Base-by-base conservation (phyloP, 768 basidiomycete genomes). In the Trametes cingulata region DNA sequence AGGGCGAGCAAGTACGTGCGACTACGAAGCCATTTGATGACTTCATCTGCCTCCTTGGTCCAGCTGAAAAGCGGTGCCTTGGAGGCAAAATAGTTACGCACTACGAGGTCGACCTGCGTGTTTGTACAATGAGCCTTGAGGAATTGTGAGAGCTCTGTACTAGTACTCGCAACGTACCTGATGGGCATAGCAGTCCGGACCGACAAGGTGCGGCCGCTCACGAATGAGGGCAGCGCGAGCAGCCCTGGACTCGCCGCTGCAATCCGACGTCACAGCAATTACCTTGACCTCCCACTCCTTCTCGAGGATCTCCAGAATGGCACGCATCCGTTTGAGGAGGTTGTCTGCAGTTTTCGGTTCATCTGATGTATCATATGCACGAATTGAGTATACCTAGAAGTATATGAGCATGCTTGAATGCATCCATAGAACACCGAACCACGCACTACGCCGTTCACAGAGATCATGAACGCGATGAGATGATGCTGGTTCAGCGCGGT, bases 1-100 rank as follows among this genome's bases (percentile, higher is more conserved):
- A 75, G 39, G 0, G 64, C 75, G 8, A 78, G 68, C 2, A 77
- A 51, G 8, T 45, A 33, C 9, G 74, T 77, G 40, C 77, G 76
- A 60, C 73, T 74, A 2, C 63, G 39, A 4, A 78, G 52, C 76
- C 77, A 79, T 25, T 68, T 72, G 25, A 78, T 79, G 0, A 78
- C 67, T 1, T 77, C 68, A 8, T 67, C 62, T 15, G 73, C 74
- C 19, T 65, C 51, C 2, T 69, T 59, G 0, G 70, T 60, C 58
- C 64, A 68, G 0, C 50, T 19, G 29, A 69, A 50, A 15, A 74
- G 55, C 14, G 56, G 39, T n/a, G 68, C 40, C 15, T 64, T 69
- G 0, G 49, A 57, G 45, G 72, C 72, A 61, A 78, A 75, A 51
- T 73, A 77, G 48, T 80, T 68, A 1, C 74, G 71, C 33, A 79